Conservation (phyloP, 352 stramenopile species). For the Globisporangium irregulare region DNA sequence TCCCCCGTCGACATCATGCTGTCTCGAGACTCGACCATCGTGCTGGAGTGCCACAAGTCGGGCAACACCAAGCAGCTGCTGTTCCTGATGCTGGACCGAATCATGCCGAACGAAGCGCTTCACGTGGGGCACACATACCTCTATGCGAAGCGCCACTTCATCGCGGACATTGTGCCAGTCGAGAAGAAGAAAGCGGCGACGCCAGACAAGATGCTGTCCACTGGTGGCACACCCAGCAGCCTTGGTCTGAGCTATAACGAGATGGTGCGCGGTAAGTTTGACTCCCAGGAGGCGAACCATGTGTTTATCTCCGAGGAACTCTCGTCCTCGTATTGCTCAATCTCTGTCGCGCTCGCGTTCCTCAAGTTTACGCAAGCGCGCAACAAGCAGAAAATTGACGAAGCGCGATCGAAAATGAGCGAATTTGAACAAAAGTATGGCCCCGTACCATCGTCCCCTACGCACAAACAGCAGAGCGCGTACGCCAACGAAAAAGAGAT, state of each 20-base stretch:
- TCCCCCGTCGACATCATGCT: slow-evolving; percentile 71
- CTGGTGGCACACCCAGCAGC: slow-evolving; percentile 17
- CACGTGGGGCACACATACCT: slow-evolving; percentile 73
- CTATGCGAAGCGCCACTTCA: slow-evolving; percentile 79
- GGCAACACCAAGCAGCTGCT: slow-evolving; percentile 53
- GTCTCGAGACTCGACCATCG: slow-evolving; percentile 67
- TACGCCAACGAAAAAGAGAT: slow-evolving; percentile 31
- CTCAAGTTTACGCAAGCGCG: slow-evolving; percentile 67
- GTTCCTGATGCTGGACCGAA: slow-evolving; percentile 77
- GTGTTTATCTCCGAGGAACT: slow-evolving; percentile 82
- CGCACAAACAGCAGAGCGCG: slow-evolving; percentile 1
- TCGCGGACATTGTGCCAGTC: slow-evolving; percentile 64
- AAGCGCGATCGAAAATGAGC: slow-evolving; percentile 43
- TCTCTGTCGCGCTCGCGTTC: slow-evolving; percentile 82
- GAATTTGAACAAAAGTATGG: slow-evolving; percentile 64
- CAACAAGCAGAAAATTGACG: slow-evolving; percentile 62
- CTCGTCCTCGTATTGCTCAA: slow-evolving; percentile 72
- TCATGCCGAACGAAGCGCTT: slow-evolving; percentile 57
- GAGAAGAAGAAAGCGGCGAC: slow-evolving; percentile 37
- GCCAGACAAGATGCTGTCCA: slow-evolving; percentile 27
- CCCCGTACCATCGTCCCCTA: slow-evolving; percentile 27
- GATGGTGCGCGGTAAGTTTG: slow-evolving; percentile 56
- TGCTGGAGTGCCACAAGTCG: slow-evolving; percentile 59
- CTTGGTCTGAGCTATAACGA: slow-evolving; percentile 46
- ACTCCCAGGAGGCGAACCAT: slow-evolving; percentile 55